phyloP scores from a whole-genome alignment of 176 grass and related monocot genomes.

The Avena eriantha region DNA sequence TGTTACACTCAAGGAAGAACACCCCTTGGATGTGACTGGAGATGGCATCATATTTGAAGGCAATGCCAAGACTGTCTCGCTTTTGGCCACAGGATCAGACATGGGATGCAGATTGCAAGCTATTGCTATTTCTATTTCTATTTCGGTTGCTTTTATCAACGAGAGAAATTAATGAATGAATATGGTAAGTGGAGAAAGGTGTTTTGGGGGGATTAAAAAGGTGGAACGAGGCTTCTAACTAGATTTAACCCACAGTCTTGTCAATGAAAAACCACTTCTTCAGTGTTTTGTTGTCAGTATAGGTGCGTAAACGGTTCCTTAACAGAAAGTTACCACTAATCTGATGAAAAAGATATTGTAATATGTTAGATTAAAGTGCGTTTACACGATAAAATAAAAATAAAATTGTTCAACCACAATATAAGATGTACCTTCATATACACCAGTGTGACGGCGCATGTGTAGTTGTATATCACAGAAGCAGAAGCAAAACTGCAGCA shows the following conservation, averaged over 20 bases:
- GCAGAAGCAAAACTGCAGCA: neutral
- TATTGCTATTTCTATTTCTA: neutral
- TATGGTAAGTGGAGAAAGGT: conserved; percentile 26
- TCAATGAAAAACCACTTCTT: conserved; percentile 83
- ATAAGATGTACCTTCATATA: conserved; percentile 27
- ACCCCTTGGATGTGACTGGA: conserved; percentile 30
- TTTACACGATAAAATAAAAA: neutral
- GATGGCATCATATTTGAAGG: conserved; percentile 52
- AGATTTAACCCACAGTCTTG: conserved; percentile 62
- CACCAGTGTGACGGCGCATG: neutral
- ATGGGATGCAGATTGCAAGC: conserved; percentile 36
- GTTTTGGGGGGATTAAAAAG: neutral
- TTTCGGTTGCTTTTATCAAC: conserved; percentile 49
- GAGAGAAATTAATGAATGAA: neutral
- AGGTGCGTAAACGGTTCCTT: conserved; percentile 62
- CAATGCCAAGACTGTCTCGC: conserved; percentile 39
- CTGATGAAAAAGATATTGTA: conserved; percentile 21
- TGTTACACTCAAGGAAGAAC: conserved; percentile 43
- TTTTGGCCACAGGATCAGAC: conserved; percentile 47
- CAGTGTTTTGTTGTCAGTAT: conserved; percentile 68
- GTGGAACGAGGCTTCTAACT: conserved; percentile 13
- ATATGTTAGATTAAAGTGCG: neutral
- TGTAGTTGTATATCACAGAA: neutral
- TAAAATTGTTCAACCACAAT: neutral
- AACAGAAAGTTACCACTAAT: conserved; percentile 44